Evolutionary conservation across 805 yeast species (phyloP), one percentile per base, ranked within the genome.

Genomic region (Brettanomyces custersianus): DNA sequence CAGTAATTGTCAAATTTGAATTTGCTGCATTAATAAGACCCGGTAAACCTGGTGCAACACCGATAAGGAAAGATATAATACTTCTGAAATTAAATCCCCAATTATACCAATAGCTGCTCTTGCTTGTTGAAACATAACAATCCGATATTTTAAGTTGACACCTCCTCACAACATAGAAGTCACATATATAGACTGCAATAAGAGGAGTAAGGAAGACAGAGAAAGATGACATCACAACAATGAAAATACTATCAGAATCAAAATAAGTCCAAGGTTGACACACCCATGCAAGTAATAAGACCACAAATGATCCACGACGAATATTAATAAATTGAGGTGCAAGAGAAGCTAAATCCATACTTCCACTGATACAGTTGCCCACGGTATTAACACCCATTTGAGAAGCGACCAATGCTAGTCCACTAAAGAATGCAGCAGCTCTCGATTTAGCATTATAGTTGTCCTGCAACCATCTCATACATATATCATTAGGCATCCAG

Each of bases 31-130:
- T 42, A 49, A 58, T 46, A 13, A 68, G 51, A 26, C 77, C 77
- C 4, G 77, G 77, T 21, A 72, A 36, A 18, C 72, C 73, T 16
- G 74, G 75, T 4, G 65, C 62, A 50, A 64, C 57, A 21, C 68
- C 66, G 9, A 54, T 44, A 6, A 59, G 32, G 63, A 69, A 70
- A 3, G 66, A 54, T 4, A 57, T 31, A 13, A 62, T 37, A 11
- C 85, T 92, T 53, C 88, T 67, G 86, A 87, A 81, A 51, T 82
- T 80, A 55, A 71, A 48, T 16, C 94, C 94, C 33, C 49, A n/a
- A 32, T 31, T 23, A 20, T 29, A 68, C 60, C 64, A 68, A 46
- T 68, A 72, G 21, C 46, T 40, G 25, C 49, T 36, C 6, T 48
- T 41, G 3, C 49, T 34, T 21, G 48, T 39, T 15, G 46, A 48